A percentile compares a stretch with the other conserved stretches of the same genome.
Conservation (phyloP, 306 rosid species). For the Vicia sativa region DNA sequence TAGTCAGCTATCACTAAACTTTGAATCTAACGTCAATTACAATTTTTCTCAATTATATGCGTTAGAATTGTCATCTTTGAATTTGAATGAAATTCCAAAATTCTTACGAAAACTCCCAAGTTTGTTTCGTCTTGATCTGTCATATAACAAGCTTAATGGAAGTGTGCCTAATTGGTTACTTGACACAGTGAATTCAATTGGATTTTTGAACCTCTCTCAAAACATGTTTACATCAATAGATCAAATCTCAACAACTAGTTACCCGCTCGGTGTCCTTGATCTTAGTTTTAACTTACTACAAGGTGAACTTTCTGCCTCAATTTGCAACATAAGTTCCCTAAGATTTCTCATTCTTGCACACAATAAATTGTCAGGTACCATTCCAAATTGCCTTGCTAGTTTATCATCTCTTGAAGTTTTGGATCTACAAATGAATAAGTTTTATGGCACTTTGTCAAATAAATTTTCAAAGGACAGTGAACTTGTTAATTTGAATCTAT, state of each 20-base stretch:
- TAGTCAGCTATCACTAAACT: not conserved
- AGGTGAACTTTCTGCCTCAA: not conserved
- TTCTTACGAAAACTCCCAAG: not conserved
- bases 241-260: too few species aligned
- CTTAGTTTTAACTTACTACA: conserved; percentile 17
- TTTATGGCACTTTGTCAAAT: conserved; percentile 35
- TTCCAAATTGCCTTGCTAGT: conserved; percentile 41
- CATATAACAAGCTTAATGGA: conserved; percentile 2
- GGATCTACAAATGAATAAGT: conserved; percentile 40
- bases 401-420: not conserved
- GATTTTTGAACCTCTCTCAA: not conserved
- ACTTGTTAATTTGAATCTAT: not conserved
- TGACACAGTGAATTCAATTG: not conserved
- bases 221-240: conserved; percentile 25
- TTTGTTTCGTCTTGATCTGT: not conserved
- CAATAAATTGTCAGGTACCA: conserved; percentile 5
- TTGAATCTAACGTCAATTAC: not conserved
- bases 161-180: conserved; percentile 6
- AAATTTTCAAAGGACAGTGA: fast-evolving
- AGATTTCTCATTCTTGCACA: not conserved
- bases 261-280: not conserved
- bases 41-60: fast-evolving
- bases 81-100: not conserved
- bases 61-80: not conserved
- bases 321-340: conserved; percentile 14